Evolutionary conservation across 2,329 filamentous ascomycete genomes (phyloP), one percentile per base, ranked within the genome.

Genomic region (Beauveria bassiana): DNA sequence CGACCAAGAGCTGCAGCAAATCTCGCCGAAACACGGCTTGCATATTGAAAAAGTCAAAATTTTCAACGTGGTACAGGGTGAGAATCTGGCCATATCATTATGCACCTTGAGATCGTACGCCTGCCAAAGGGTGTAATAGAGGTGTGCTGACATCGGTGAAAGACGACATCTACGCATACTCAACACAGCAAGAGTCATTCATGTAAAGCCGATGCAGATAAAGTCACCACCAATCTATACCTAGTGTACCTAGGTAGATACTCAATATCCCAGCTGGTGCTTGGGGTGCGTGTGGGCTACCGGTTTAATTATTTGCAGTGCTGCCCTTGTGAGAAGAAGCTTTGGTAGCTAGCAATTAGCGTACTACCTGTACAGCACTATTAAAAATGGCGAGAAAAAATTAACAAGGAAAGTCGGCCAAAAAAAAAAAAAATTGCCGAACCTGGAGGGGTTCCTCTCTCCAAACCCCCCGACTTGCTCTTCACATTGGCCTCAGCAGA

Each of bases 401-500:
- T 38, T 6, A 18, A 10, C 16, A 20, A 10, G 28, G 5, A 42
- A 54, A 42, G 38, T 16, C 51, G 24, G 51, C 51, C 34, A 40
- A 12, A 22, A 56, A 49, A 47, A 47, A 55, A 56, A 57, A 46
- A 22, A 6, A 12, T 43, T 26, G 45, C 46, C 56, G 38, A 51
- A 51, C 46, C 56, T 59, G 46, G 56, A 59, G 56, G 56, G 56
- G 56, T 16, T 43, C 34, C 46, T 16, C 24, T 34, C 18, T 12
- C 55, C 46, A 34, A 59, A 50, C 56, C 56, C 56, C 46, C 46
- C 34, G 38, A 43, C 34, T 43, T 50, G 45, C 46, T 59, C 61
- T 66, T 61, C 65, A 64, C 28, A 56, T 59, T 59, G 34, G 22
- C 59, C 38, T 61, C 53, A 50, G 12, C 18, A 31, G 24, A 42